These are phyloP conservation scores for Myxozyma kluyveri DNA, from an alignment of 805 yeast species.

Conservation along the genomic window DNA sequence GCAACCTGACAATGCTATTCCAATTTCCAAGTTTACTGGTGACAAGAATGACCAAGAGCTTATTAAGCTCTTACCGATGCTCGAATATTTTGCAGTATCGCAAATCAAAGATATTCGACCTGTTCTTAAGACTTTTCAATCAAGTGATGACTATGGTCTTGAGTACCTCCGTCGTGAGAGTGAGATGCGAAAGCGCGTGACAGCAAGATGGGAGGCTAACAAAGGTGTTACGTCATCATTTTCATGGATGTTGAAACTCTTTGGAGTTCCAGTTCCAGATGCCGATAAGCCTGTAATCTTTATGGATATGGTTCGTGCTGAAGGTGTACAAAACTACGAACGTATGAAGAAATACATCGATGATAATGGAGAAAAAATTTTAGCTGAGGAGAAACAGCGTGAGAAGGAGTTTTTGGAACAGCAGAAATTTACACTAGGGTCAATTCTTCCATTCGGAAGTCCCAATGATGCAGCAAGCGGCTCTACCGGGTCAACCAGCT, in stretches of 20 bases:
- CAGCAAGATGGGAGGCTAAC: slow-evolving; percentile 44
- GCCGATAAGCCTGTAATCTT: slow-evolving; percentile 60
- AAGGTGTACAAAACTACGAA: slow-evolving; percentile 85
- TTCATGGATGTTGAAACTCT: slow-evolving; percentile 23
- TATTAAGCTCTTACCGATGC: slow-evolving; percentile 79
- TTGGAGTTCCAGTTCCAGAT: slow-evolving; percentile 41
- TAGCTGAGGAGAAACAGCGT: slow-evolving; percentile 49
- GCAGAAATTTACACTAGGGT: too few relatives aligned
- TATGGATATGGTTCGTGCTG: slow-evolving; percentile 82
- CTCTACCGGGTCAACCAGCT: too few relatives aligned
- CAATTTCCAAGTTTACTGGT: slow-evolving; percentile 84
- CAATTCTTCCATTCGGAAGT: too few relatives aligned
- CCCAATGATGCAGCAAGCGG: too few relatives aligned
- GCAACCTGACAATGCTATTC: slow-evolving; percentile 94
- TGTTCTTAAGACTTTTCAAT: slow-evolving; percentile 67
- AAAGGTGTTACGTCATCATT: slow-evolving; percentile 18
- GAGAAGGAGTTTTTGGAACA: slow-evolving; percentile 75
- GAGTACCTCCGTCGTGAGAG: slow-evolving; percentile 81
- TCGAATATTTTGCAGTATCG: slow-evolving; percentile 92
- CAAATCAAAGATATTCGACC: slow-evolving; percentile 86
- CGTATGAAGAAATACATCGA: slow-evolving; percentile 76
- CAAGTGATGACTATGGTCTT: slow-evolving; percentile 62
- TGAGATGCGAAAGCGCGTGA: slow-evolving; percentile 63
- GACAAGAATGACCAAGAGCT: slow-evolving; percentile 70
- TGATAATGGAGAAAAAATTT: slow-evolving; percentile 63